Conservation (phyloP, 192 early-diverging fungal genomes). For the Physocladia obscura region DNA sequence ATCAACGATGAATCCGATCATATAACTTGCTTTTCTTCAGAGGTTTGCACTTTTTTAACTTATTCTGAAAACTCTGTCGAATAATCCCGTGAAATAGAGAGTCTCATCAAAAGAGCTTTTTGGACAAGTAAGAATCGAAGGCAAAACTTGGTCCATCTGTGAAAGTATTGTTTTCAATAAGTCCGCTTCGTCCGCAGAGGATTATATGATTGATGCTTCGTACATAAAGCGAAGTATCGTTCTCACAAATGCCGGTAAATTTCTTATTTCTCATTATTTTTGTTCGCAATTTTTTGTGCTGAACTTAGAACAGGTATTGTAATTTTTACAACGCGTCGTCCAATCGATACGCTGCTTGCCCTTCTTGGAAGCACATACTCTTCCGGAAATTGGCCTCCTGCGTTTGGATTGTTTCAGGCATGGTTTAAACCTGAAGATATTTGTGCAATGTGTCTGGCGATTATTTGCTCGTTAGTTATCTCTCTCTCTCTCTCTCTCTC, state of each 20-base stretch:
- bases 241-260: constrained; percentile 74
- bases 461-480: constrained; percentile 55
- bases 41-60: constrained; percentile 45
- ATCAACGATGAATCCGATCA: constrained; percentile 71
- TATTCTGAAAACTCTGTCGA: constrained; percentile 22
- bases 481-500: too few relatives aligned
- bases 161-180: constrained; percentile 58
- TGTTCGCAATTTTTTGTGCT: not conserved
- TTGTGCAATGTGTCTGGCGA: constrained; percentile 84
- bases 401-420: not conserved
- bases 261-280: not conserved
- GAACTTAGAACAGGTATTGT: constrained; percentile 6
- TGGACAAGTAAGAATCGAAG: constrained; percentile 53
- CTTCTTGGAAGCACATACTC: not conserved
- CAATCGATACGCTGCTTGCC: constrained; percentile 10
- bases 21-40: constrained; percentile 60
- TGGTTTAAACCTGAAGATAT: constrained; percentile 33
- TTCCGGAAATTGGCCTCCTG: constrained; percentile 16
- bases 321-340: not conserved
- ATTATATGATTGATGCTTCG: constrained; percentile 60
- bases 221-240: constrained; percentile 41
- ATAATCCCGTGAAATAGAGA: constrained; percentile 34
- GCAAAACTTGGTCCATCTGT: constrained; percentile 79
- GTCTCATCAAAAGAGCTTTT: constrained; percentile 5
- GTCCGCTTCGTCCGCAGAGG: constrained; percentile 58